Evolutionary conservation across 176 grass and related monocot species (phyloP), one percentile per base, ranked within the genome.

Genomic region (Elymus sibiricus): DNA sequence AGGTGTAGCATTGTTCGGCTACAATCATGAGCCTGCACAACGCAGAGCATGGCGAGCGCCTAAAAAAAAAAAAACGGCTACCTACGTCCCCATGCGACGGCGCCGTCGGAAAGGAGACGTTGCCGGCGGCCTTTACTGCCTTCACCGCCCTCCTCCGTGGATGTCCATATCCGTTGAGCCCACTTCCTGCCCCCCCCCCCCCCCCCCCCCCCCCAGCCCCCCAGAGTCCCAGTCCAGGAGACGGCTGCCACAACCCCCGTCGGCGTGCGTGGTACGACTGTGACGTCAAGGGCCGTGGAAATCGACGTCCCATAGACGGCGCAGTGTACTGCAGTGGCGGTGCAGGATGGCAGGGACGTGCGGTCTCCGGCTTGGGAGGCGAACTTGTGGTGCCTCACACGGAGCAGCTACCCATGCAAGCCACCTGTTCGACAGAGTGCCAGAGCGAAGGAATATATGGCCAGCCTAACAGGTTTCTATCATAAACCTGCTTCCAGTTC

Each of bases 371-470:
- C n/a, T 82, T 11, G n/a, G n/a, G 15, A 1, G 14, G 8, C 7
- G 37, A 6, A 21, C 0, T 29, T n/a, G 78, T 9, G 16, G 0
- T 9, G 28, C 21, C 5, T 60, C 24, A 14, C 11, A 3, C 44
- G 11, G 38, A 32, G n/a, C 28, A 21, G 35, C 32, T 4, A 22
- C 25, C 0, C 22, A 10, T 27, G 84, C 79, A 65, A 46, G 5
- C 8, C 14, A 37, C 25, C 75, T 79, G 80, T 84, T 87, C 73
- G 80, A 68, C 44, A 0, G 22, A 87, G 25, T 87, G 79, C 75
- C 84, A 11, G 15, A 79, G 17, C 74, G 53, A 72, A 64, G n/a
- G 31, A 2, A 9, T 56, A 5, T 53, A 46, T 28, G 31, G 9
- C 19, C 56, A 82, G 15, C 24, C 22, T 72, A 29, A 25, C 43